These are phyloP conservation scores for Xylariomycetidae sp. DNA, from an alignment of 2,329 filamentous ascomycete genomes.

Conservation along the genomic window DNA sequence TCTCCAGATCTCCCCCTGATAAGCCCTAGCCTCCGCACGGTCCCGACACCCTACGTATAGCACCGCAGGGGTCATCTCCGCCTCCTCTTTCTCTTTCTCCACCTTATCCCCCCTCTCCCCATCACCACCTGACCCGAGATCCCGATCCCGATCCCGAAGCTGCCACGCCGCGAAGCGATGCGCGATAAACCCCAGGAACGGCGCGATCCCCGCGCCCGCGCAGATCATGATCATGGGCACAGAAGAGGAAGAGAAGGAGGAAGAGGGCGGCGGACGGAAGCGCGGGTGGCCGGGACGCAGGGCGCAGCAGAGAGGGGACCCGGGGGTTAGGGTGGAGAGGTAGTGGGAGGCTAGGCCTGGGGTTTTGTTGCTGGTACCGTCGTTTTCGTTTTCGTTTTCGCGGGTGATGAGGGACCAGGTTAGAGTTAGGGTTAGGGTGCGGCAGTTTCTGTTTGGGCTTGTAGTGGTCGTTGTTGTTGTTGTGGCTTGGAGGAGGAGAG, in stretches of 20 bases:
- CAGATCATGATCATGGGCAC: slow-evolving; percentile 27
- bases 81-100: slow-evolving; percentile 31
- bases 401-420: slow-evolving; percentile 48
- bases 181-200: slow-evolving; percentile 40
- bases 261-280: slow-evolving; percentile 24
- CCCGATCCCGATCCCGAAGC: too few relatives aligned
- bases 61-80: slow-evolving; percentile 39
- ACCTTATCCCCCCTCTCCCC: too few relatives aligned
- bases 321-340: slow-evolving; percentile 27
- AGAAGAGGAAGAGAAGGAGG: slow-evolving; percentile 12
- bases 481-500: too few relatives aligned
- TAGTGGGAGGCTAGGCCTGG: slow-evolving; percentile 38
- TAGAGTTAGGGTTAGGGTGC: slow-evolving; percentile 41
- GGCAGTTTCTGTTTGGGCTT: too few relatives aligned
- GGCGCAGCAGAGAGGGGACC: slow-evolving; percentile 7
- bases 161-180: slow-evolving; percentile 25
- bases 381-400: too few relatives aligned
- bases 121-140: too few relatives aligned
- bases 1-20: slow-evolving; percentile 37
- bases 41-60: slow-evolving; percentile 47
- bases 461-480: too few relatives aligned
- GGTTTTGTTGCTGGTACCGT: slow-evolving; percentile 24
- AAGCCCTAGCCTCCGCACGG: slow-evolving; percentile 38
- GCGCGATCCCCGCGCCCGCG: slow-evolving; percentile 37
- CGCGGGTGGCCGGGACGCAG: slow-evolving; percentile 9